Evolutionary conservation across 768 basidiomycete genomes (phyloP).

Genomic region (Boletus eberwhitei): DNA sequence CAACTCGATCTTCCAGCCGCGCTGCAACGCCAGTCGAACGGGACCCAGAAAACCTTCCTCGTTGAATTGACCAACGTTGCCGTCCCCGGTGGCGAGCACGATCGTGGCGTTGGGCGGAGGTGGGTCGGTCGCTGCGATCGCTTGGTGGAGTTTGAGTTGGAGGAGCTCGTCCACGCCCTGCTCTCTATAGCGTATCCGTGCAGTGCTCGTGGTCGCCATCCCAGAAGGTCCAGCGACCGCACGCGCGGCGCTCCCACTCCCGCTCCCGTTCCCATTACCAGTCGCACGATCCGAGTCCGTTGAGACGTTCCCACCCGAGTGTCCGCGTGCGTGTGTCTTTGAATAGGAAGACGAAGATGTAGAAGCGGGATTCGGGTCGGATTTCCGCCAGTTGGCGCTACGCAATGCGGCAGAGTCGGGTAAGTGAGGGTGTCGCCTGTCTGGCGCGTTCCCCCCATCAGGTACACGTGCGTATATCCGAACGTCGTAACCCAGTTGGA

Average conservation of each 20-base stretch:
- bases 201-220: constrained; percentile 15
- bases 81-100: constrained; percentile 92
- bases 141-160: constrained; percentile 89
- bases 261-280: not conserved
- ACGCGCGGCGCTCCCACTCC: constrained; percentile 8
- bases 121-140: constrained; percentile 66
- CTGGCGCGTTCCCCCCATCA: constrained; percentile 60
- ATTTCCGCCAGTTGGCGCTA: constrained; percentile 21
- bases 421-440: constrained; percentile 35
- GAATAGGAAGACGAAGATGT: not conserved
- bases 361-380: constrained; percentile 7
- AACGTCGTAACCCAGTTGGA: constrained; percentile 72
- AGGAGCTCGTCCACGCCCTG: constrained; percentile 95
- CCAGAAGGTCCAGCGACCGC: constrained; percentile 17
- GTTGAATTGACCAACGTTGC: constrained; percentile 88
- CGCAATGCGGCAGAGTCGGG: constrained; percentile 15
- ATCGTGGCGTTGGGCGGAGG: constrained; percentile 70
- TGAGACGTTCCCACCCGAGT: constrained; percentile 21
- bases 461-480: constrained; percentile 69
- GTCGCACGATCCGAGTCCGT: constrained; percentile 26
- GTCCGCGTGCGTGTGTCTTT: constrained; percentile 15
- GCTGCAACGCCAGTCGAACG: constrained; percentile 78
- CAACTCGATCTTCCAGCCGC: constrained; percentile 93
- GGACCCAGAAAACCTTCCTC: constrained; percentile 91
- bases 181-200: constrained; percentile 68